Conservation (phyloP, 768 basidiomycete species). For the Tephrocybe sp. region DNA sequence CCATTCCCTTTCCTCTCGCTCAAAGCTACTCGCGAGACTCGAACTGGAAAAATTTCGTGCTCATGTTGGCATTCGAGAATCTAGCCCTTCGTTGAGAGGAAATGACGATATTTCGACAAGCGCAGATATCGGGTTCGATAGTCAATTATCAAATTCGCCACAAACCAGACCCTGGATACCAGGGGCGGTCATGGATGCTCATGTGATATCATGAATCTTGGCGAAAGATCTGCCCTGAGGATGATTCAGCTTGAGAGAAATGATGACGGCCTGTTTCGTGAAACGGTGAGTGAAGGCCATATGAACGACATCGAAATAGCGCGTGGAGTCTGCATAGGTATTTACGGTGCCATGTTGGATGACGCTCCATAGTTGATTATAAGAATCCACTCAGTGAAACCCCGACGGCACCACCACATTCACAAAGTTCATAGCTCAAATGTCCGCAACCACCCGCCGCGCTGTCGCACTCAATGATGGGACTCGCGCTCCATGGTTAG, state of each 20-base stretch:
- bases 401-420: neutral
- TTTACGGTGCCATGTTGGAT: too few relatives aligned
- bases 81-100: conserved; percentile 4
- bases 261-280: too few relatives aligned
- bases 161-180: neutral
- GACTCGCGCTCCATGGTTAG: conserved; percentile 50
- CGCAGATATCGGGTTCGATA: conserved; percentile 5
- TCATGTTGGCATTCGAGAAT: conserved; percentile 7
- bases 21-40: conserved; percentile 39
- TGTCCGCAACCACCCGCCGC: conserved; percentile 18
- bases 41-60: conserved; percentile 38
- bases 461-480: conserved; percentile 55
- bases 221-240: too few relatives aligned
- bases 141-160: neutral
- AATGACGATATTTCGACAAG: conserved; percentile 17
- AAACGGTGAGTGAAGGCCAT: too few relatives aligned
- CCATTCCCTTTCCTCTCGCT: conserved; percentile 24
- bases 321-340: too few relatives aligned
- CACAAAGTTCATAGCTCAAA: neutral
- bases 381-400: too few relatives aligned
- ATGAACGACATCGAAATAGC: too few relatives aligned
- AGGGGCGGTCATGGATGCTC: conserved; percentile 15
- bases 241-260: too few relatives aligned
- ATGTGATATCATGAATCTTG: too few relatives aligned
- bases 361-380: too few relatives aligned